Percentiles rank a stretch among this genome's conserved stretches.
These are phyloP conservation scores for Trichophyton schoenleinii DNA, from an alignment of 2,329 filamentous ascomycete species.

Conservation along the genomic window DNA sequence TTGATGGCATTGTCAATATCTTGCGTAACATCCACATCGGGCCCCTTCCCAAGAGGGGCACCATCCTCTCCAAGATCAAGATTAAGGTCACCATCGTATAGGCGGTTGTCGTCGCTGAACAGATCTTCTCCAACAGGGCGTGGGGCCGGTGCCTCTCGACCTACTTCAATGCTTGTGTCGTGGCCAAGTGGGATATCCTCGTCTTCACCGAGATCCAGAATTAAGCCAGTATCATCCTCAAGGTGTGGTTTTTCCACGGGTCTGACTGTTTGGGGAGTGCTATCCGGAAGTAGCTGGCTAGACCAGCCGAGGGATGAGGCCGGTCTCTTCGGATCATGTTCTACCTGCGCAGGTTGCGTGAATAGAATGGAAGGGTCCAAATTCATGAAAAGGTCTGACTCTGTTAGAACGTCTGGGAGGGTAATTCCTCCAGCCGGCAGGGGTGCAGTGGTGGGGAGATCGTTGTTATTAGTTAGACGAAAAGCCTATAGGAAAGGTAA, in stretches of 20 bases:
- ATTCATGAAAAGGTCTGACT: slow-evolving; percentile 80
- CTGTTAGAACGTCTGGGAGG: slow-evolving; percentile 83
- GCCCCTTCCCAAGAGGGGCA: slow-evolving; percentile 30
- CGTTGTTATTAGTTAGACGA: slow-evolving; percentile 85
- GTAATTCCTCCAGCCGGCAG: slow-evolving; percentile 73
- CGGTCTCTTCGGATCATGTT: slow-evolving; percentile 24
- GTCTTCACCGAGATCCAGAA: slow-evolving; percentile 56
- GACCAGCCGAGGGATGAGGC: slow-evolving; percentile 40
- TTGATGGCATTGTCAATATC: slow-evolving; percentile 49
- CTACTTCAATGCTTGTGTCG: slow-evolving; percentile 65
- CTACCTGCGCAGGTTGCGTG: slow-evolving; percentile 50
- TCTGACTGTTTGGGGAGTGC: slow-evolving; percentile 46
- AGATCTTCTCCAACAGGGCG: slow-evolving; percentile 45
- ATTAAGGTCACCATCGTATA: slow-evolving; percentile 41
- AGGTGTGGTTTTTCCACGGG: slow-evolving; percentile 38
- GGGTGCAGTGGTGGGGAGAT: slow-evolving; percentile 72
- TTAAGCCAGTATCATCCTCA: slow-evolving; percentile 60
- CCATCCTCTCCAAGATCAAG: slow-evolving; percentile 39
- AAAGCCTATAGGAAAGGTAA: slow-evolving; percentile 54
- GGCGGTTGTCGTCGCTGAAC: slow-evolving; percentile 48
- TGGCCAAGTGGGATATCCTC: slow-evolving; percentile 57
- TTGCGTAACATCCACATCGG: slow-evolving; percentile 28
- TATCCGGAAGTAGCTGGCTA: slow-evolving; percentile 69
- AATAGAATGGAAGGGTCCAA: slow-evolving; percentile 71
- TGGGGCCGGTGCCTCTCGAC: slow-evolving; percentile 66